Conservation (phyloP, 371 early-diverging fungal genomes). For the Mucor velutinosus region DNA sequence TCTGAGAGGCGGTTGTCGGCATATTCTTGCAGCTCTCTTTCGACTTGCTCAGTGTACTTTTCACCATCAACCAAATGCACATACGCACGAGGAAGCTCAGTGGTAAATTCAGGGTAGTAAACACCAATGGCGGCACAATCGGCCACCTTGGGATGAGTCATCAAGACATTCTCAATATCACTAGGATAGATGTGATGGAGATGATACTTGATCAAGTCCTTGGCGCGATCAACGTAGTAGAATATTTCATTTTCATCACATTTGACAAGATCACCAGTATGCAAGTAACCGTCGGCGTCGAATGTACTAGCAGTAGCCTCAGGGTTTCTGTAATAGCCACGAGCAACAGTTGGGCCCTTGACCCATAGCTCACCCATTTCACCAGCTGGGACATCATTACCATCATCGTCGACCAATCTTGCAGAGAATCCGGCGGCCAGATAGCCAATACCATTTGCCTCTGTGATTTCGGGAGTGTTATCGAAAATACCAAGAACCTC, state of each 20-base stretch:
- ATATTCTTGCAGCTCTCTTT: conserved; percentile 55
- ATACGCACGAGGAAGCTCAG: conserved; percentile 67
- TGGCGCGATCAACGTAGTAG: conserved; percentile 59
- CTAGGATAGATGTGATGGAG: conserved; percentile 38
- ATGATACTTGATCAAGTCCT: conserved; percentile 72
- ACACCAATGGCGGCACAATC: conserved; percentile 73
- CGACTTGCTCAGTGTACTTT: conserved; percentile 13
- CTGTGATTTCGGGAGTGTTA: conserved; percentile 20
- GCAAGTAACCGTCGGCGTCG: conserved; percentile 70
- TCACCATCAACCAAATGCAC: conserved; percentile 27
- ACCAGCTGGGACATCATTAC: conserved; percentile 39
- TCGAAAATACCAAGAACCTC: conserved; percentile 32
- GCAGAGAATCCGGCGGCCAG: conserved; percentile 61
- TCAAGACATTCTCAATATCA: conserved; percentile 38
- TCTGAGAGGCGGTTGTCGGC: conserved; percentile 48
- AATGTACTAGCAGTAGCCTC: conserved; percentile 65
- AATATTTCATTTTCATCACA: conserved; percentile 58
- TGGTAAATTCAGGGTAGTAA: conserved; percentile 23
- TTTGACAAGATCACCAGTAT: conserved; percentile 77
- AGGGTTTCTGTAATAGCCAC: conserved; percentile 62
- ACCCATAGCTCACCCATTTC: conserved; percentile 69
- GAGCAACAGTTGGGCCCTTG: conserved; percentile 49
- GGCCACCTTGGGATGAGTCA: conserved; percentile 66
- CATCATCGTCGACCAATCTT: conserved; percentile 57
- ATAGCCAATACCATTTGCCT: conserved; percentile 34